These are phyloP conservation scores for Sechiopsis laciniata DNA, from an alignment of 306 rosid genomes.

Conservation along the genomic window DNA sequence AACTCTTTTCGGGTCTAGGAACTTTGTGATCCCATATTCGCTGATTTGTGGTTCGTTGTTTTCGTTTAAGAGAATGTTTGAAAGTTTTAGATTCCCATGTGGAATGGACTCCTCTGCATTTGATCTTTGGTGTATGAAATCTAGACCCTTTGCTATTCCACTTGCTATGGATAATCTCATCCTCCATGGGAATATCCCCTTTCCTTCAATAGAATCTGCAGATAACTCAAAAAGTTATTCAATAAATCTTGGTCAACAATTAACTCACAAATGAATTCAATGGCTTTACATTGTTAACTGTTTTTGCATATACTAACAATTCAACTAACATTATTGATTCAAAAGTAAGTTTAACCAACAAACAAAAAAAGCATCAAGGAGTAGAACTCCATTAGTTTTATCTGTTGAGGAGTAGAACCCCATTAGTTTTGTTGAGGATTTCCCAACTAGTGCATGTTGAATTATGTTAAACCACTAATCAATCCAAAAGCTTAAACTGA, in stretches of 20 bases:
- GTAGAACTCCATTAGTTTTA: not conserved
- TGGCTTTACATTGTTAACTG: not conserved
- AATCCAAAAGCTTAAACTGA: too few species aligned
- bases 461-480: too few species aligned
- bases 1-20: conserved; percentile 36
- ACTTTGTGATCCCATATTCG: conserved; percentile 58
- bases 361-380: not conserved
- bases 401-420: not conserved
- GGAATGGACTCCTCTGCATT: conserved; percentile 38
- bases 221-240: not conserved
- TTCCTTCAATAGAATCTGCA: conserved; percentile 49
- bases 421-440: not conserved
- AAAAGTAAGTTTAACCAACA: not conserved
- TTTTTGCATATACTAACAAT: too few species aligned
- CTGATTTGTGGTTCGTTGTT: conserved; percentile 49
- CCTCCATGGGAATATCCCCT: conserved; percentile 54
- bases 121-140: conserved; percentile 39
- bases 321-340: not conserved
- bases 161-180: conserved; percentile 50
- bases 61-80: conserved; percentile 61
- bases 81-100: conserved; percentile 72
- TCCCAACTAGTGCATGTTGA: not conserved
- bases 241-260: conserved; percentile 1
- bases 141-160: conserved; percentile 61
- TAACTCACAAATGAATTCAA: not conserved